Percentiles rank a stretch among this genome's conserved stretches.
phyloP scores from a whole-genome alignment of 495 filamentous ascomycete species.

The Pyrenula aspistea region DNA sequence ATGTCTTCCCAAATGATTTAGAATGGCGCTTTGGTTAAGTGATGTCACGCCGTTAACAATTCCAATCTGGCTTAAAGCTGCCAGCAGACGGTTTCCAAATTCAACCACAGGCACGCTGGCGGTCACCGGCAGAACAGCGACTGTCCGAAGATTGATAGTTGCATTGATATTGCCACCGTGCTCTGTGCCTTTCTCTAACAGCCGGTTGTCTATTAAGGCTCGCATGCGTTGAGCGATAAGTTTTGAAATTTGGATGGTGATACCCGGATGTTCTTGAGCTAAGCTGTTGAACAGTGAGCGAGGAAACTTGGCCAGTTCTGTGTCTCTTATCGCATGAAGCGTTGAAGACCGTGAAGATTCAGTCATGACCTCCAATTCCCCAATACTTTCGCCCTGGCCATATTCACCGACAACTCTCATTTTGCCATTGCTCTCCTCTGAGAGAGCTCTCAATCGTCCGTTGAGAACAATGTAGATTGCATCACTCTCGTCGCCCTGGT shows the following conservation, averaged over 20 bases:
- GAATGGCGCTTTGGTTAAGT: constrained; percentile 82
- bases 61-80: constrained; percentile 78
- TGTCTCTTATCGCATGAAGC: constrained; percentile 90
- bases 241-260: constrained; percentile 98
- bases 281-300: constrained; percentile 95
- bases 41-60: constrained; percentile 81
- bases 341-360: constrained; percentile 82
- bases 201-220: constrained; percentile 66
- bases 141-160: constrained; percentile 83
- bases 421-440: constrained; percentile 66
- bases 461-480: constrained; percentile 98
- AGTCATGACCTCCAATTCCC: constrained; percentile 93
- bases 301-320: constrained; percentile 90
- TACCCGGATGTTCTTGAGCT: constrained; percentile 90
- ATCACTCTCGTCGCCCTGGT: constrained; percentile 91
- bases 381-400: constrained; percentile 94
- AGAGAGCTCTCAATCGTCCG: constrained; percentile 69
- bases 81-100: constrained; percentile 81
- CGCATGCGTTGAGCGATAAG: constrained; percentile 95
- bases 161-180: constrained; percentile 45
- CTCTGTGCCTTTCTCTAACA: constrained; percentile 53
- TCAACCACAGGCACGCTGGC: constrained; percentile 88
- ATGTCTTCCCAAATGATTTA: constrained; percentile 88
- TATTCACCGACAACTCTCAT: constrained; percentile 87
- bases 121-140: constrained; percentile 83